phyloP scores from a whole-genome alignment of 768 basidiomycete genomes.

The Pleurotus ostreatus region DNA sequence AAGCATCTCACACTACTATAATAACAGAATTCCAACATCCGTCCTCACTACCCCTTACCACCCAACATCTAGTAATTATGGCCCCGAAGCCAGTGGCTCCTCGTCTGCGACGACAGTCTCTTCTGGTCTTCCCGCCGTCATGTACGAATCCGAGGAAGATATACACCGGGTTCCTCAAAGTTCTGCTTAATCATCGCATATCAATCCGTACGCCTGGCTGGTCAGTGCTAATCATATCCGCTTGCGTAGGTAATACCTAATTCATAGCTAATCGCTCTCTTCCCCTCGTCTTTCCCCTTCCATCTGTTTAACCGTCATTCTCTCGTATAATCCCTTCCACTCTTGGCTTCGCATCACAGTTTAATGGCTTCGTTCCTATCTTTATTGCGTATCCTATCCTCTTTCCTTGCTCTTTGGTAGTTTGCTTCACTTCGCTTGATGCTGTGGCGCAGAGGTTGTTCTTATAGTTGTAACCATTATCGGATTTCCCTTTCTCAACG shows the following conservation, averaged over 20 bases:
- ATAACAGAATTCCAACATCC: slow-evolving; percentile 19
- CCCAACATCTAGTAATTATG: slow-evolving; percentile 15
- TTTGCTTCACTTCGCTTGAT: slow-evolving; percentile 4
- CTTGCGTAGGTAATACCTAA: slow-evolving; percentile 5
- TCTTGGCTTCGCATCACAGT: background rate
- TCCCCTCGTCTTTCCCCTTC: background rate
- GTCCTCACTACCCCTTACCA: slow-evolving; percentile 25
- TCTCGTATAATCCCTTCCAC: background rate
- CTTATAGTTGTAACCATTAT: slow-evolving; percentile 7
- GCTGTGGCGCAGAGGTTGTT: slow-evolving; percentile 10
- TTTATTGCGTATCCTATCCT: slow-evolving; percentile 8
- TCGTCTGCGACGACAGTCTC: slow-evolving; percentile 12
- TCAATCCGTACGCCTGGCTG: background rate
- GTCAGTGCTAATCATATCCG: slow-evolving; percentile 9
- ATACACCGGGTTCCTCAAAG: background rate
- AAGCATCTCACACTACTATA: slow-evolving; percentile 9
- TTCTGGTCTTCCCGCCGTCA: slow-evolving; percentile 13
- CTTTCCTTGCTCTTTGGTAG: slow-evolving; percentile 9
- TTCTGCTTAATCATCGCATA: slow-evolving; percentile 1
- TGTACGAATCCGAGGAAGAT: slow-evolving; percentile 12
- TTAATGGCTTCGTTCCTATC: slow-evolving; percentile 6
- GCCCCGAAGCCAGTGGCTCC: slow-evolving; percentile 2
- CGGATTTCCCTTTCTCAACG: background rate
- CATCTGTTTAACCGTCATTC: background rate
- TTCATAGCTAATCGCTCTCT: background rate